These are phyloP conservation scores for Thermoascus crustaceus DNA, from an alignment of 2,329 filamentous ascomycete species.

Conservation along the genomic window DNA sequence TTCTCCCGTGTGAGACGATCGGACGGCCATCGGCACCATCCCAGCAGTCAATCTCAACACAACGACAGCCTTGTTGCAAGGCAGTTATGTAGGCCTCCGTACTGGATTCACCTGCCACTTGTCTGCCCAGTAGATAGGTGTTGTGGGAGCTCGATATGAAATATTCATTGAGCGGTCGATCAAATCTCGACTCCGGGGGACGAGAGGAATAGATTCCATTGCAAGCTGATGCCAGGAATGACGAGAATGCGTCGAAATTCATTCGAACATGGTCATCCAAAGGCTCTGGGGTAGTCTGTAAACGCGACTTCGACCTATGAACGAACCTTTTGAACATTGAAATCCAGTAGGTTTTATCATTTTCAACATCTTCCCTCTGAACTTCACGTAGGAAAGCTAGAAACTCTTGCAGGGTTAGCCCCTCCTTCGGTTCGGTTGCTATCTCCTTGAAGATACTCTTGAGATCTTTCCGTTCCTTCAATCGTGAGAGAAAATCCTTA, in stretches of 20 bases:
- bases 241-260: slow-evolving; percentile 69
- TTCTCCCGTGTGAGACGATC: slow-evolving; percentile 83
- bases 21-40: slow-evolving; percentile 82
- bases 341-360: slow-evolving; percentile 60
- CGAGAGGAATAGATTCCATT: slow-evolving; percentile 60
- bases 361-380: slow-evolving; percentile 69
- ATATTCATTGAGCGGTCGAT: slow-evolving; percentile 89
- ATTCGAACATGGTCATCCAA: slow-evolving; percentile 50
- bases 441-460: slow-evolving; percentile 61
- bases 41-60: slow-evolving; percentile 97
- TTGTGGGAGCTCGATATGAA: slow-evolving; percentile 99
- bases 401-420: slow-evolving; percentile 67
- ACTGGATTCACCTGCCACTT: slow-evolving; percentile 82
- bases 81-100: slow-evolving; percentile 91
- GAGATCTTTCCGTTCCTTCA: slow-evolving; percentile 80
- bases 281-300: slow-evolving; percentile 34
- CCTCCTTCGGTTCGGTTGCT: slow-evolving; percentile 50
- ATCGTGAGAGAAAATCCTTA: slow-evolving; percentile 67
- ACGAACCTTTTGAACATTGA: slow-evolving; percentile 63
- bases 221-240: slow-evolving; percentile 64
- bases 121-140: slow-evolving; percentile 86
- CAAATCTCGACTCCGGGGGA: slow-evolving; percentile 56
- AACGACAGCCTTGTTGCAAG: slow-evolving; percentile 80
- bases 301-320: slow-evolving; percentile 49
- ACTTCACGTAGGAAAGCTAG: slow-evolving; percentile 62